Base-by-base conservation (phyloP, 139 green algal genomes). In the Edaphochlamys debaryana region DNA sequence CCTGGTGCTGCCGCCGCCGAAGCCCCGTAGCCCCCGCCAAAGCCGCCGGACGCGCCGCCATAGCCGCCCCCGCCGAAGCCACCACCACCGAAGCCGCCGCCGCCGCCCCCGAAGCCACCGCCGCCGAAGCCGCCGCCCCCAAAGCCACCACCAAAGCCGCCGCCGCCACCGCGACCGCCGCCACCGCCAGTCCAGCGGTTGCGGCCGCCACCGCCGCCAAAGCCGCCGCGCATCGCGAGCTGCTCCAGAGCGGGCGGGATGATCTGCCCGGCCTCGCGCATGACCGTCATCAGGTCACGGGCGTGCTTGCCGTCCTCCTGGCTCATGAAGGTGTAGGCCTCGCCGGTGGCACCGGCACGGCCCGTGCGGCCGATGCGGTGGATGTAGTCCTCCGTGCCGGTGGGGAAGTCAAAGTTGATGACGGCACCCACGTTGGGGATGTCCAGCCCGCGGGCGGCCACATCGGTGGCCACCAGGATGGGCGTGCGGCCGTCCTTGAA, bases 381-480 rank as follows among this genome's bases (percentile, higher is more conserved):
- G 17, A 98, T 90, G 79, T 98, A 98, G 88, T 98, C 95, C 89
- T 98, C 94, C 27, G 93, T 84, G 60, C 93, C 91, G 19, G 89
- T 92, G 50, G 94, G 94, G 70, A 97, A 93, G 82, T 97, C 94
- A 58, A 95, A 98, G 90, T 98, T 98, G 80, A 98, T 69, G 13
- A 98, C 96, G 3, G 87, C 85, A 9, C 54, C 84, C 15, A 98
- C 94, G 80, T 98, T 92, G 66, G 92, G 93, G n/a, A 98, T 89
- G 80, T 98, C 95, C 58, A 99, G 92, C 1, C 97, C 97, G 54
- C 97, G 94, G 1, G 97, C 96, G 2, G 97, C 97, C n/a, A 99
- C 97, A 84, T 99, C 97, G 5, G 97, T 99, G 52, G 97, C 97
- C 22, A 98, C 93, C 75, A 98, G 89, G 58, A 98, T 91, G 15